Evolutionary conservation across 805 yeast genomes (phyloP).

Genomic region (Clavispora carvajalis): DNA sequence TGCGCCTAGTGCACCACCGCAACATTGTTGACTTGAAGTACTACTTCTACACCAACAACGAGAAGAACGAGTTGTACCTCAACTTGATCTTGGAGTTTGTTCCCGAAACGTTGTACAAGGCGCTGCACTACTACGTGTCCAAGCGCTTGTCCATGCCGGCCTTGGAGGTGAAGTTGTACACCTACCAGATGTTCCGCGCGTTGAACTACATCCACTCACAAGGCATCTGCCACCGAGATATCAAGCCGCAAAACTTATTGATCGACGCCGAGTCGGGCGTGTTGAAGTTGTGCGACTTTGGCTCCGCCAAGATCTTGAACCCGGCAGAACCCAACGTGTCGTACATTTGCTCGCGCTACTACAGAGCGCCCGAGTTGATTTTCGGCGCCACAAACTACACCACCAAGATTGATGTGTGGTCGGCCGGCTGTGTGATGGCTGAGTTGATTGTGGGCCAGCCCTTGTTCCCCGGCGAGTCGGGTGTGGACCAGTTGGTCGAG

Average conservation of each 20-base stretch:
- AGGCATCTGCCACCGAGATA: conserved; percentile 89
- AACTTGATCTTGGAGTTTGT: conserved; percentile 87
- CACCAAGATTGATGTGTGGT: conserved; percentile 95
- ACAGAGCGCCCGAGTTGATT: conserved; percentile 95
- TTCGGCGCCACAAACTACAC: conserved; percentile 97
- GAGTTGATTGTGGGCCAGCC: conserved; percentile 95
- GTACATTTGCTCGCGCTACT: conserved; percentile 93
- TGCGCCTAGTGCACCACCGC: conserved; percentile 82
- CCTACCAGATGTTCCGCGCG: conserved; percentile 72
- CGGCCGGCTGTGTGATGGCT: conserved; percentile 97
- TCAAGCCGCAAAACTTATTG: conserved; percentile 83
- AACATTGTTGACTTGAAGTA: conserved; percentile 86
- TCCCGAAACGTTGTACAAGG: conserved; percentile 94
- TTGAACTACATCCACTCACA: conserved; percentile 70
- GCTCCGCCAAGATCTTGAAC: conserved; percentile 85
- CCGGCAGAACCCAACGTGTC: conserved; percentile 93
- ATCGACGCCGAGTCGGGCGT: conserved; percentile 83
- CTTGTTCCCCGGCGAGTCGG: conserved; percentile 94
- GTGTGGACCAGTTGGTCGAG: conserved; percentile 95
- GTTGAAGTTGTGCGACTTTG: conserved; percentile 92
- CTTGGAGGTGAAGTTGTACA: conserved; percentile 80
- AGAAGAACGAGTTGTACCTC: conserved; percentile 74
- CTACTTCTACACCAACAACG: conserved; percentile 72
- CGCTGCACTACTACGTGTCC: conserved; percentile 76
- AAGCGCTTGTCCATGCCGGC: conserved; percentile 79